A percentile compares a stretch with the other conserved stretches of the same genome.
Conservation (phyloP, 1,139 yeast genomes). For the Hansenula lynferdii region DNA sequence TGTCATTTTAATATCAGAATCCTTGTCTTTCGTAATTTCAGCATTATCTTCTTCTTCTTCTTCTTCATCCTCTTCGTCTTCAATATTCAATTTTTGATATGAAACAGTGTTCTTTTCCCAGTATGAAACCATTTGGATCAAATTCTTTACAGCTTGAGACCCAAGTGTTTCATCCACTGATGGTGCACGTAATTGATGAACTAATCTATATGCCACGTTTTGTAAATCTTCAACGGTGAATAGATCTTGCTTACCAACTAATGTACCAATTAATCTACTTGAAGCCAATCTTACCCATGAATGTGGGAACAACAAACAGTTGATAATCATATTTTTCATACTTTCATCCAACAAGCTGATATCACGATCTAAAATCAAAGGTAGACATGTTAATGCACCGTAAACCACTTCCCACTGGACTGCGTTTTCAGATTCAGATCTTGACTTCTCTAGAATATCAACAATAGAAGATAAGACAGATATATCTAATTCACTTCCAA, state of each 20-base stretch:
- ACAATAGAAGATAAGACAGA: constrained; percentile 39
- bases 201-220: constrained; percentile 57
- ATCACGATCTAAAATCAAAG: constrained; percentile 25
- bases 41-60: too few species aligned
- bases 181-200: constrained; percentile 83
- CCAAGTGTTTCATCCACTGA: constrained; percentile 61
- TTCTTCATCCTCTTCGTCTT: constrained; percentile 22
- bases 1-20: too few species aligned
- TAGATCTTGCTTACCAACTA: constrained; percentile 37
- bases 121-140: constrained; percentile 53
- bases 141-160: constrained; percentile 59
- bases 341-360: constrained; percentile 25
- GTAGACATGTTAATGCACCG: constrained; percentile 53
- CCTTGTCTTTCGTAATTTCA: too few species aligned
- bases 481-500: constrained; percentile 32
- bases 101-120: constrained; percentile 51
- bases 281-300: constrained; percentile 83
- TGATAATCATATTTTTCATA: constrained; percentile 41
- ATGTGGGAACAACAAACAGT: constrained; percentile 74
- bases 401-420: constrained; percentile 77
- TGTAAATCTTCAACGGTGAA: constrained; percentile 42
- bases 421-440: constrained; percentile 30
- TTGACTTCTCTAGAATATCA: constrained; percentile 34
- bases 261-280: constrained; percentile 52
- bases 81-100: constrained; percentile 29